Evolutionary conservation across 2,329 filamentous ascomycete genomes (phyloP), one percentile per base, ranked within the genome.

Genomic region (Nemania abortiva): DNA sequence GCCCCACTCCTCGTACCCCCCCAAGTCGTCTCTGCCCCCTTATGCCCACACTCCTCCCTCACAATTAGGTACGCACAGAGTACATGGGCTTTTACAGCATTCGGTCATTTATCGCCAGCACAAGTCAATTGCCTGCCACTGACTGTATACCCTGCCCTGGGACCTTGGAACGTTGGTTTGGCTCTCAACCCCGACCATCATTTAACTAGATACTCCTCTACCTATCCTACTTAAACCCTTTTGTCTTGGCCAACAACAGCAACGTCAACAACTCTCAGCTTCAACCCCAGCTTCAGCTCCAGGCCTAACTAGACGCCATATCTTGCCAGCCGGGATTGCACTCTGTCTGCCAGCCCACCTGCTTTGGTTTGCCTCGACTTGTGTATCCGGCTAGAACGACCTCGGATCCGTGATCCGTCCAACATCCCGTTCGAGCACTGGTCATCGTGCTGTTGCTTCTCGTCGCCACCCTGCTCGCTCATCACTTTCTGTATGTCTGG

Each of bases 401-500:
- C 47, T 57, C 53, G 47, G n/a, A n/a, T n/a, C n/a, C n/a, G n/a
- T n/a, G 60, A 49, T 24, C 29, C 49, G 24, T 45, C 47, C 37
- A 31, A 22, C 31, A 20, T 45, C 27, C 52, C 29, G 54, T 39
- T 31, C 24, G 24, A 24, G 29, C 47, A 27, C 57, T 62, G 55
- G 52, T 50, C 47, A 42, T 56, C 47, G 37, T 39, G 24, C 50
- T 55, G 50, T 57, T 67, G 65, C 62, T 70, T 27, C 49, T 59
- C 37, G 24, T 24, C 57, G 52, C 55, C 68, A 52, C 50, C 29
- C 15, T 31, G 53, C 59, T 65, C 42, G 63, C 61, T 39, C 55
- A 62, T 65, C 45, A 63, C 54, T 70, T 55, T 54, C 55, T 65
- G 70, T 72, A 71, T 69, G 70, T 71, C 58, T 64, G 53, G 57